Conservation (phyloP, 495 filamentous ascomycete genomes). For the Massariosphaeria phaeospora region DNA sequence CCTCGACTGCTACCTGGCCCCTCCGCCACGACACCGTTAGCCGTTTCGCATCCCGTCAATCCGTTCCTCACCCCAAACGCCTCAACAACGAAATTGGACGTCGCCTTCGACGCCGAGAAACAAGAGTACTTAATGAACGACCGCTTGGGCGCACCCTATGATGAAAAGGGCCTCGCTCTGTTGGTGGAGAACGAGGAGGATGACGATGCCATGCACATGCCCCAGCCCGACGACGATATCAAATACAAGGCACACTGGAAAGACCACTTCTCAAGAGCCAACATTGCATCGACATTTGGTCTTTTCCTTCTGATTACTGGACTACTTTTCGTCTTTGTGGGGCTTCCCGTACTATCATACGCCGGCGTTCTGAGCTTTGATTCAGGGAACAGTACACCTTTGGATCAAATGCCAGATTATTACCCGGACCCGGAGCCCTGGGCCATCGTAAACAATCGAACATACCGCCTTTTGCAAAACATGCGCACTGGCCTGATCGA, state of each 20-base stretch:
- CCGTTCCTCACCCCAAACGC: constrained; percentile 22
- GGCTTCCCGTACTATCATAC: constrained; percentile 45
- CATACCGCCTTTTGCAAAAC: constrained; percentile 54
- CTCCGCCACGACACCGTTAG: constrained; percentile 6
- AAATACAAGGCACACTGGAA: constrained; percentile 40
- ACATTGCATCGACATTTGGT: constrained; percentile 43
- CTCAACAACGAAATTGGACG: constrained; percentile 26
- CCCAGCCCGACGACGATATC: constrained; percentile 45
- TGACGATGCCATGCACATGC: constrained; percentile 50
- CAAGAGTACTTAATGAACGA: constrained; percentile 41
- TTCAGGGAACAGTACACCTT: constrained; percentile 31
- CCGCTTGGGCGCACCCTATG: constrained; percentile 39
- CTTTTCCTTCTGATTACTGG: constrained; percentile 44
- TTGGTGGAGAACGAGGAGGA: constrained; percentile 44
- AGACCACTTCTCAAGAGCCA: constrained; percentile 42
- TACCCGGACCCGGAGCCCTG: constrained; percentile 31
- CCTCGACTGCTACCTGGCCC: constrained; percentile 1
- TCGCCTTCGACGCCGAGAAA: constrained; percentile 25
- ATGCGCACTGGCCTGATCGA: constrained; percentile 60
- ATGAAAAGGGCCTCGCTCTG: constrained; percentile 41
- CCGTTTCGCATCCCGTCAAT: not conserved
- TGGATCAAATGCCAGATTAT: constrained; percentile 33
- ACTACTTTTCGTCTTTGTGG: constrained; percentile 45
- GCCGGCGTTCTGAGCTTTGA: constrained; percentile 33
- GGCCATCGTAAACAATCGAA: constrained; percentile 33